phyloP scores from a whole-genome alignment of 2,329 filamentous ascomycete species.

The Lasiodiplodia hormozganensis region DNA sequence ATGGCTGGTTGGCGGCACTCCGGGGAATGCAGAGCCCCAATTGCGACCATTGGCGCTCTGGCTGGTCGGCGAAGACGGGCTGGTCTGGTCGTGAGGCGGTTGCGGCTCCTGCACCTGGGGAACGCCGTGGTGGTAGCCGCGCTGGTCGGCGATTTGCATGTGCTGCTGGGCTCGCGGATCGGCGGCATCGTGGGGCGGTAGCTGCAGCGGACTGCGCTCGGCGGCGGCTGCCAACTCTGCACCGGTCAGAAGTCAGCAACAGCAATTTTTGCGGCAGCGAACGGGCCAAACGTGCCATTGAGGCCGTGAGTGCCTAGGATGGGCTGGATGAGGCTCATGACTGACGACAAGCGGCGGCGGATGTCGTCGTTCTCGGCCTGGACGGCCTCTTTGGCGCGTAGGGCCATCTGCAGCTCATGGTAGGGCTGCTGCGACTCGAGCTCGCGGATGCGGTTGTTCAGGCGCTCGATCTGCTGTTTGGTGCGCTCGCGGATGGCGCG shows the following conservation, averaged over 20 bases:
- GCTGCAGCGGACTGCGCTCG: slow-evolving; percentile 53
- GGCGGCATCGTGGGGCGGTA: slow-evolving; percentile 32
- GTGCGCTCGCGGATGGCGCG: slow-evolving; percentile 84
- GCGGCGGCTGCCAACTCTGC: slow-evolving; percentile 57
- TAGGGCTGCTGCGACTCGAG: slow-evolving; percentile 82
- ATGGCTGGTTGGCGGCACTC: slow-evolving; percentile 43
- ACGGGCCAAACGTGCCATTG: slow-evolving; percentile 46
- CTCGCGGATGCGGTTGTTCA: slow-evolving; percentile 76
- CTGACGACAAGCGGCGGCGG: slow-evolving; percentile 69
- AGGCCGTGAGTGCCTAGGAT: slow-evolving; percentile 55
- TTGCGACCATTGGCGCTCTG: slow-evolving; percentile 37
- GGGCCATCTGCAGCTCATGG: slow-evolving; percentile 78
- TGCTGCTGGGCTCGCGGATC: slow-evolving; percentile 34
- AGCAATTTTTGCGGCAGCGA: not conserved
- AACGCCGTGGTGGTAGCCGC: slow-evolving; percentile 34
- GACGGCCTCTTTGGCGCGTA: slow-evolving; percentile 77
- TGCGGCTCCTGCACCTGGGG: slow-evolving; percentile 23
- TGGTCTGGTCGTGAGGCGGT: slow-evolving; percentile 19
- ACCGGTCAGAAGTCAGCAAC: slow-evolving; percentile 5
- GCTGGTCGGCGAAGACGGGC: slow-evolving; percentile 37
- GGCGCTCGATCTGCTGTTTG: slow-evolving; percentile 76
- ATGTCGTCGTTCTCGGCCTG: slow-evolving; percentile 83
- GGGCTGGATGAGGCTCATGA: slow-evolving; percentile 70
- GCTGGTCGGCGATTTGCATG: slow-evolving; percentile 25
- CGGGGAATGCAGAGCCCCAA: slow-evolving; percentile 39